Conservation (phyloP, 345 rosid genomes). For the Arabidopsis suecica region DNA sequence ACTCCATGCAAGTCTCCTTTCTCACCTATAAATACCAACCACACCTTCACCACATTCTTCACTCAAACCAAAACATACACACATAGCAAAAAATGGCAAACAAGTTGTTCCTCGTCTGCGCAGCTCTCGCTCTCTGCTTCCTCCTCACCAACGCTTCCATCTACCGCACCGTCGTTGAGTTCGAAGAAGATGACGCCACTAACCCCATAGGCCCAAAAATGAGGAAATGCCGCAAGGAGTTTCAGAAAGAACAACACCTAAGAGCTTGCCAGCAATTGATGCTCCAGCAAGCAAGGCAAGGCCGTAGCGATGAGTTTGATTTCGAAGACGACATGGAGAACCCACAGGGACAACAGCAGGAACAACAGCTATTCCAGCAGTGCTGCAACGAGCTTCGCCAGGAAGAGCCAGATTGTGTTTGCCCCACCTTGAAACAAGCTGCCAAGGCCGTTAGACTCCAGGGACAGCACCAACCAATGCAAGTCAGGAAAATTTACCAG, state of each 20-base stretch:
- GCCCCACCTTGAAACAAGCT: conserved; percentile 15
- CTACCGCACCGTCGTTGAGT: conserved; percentile 32
- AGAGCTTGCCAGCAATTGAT: conserved; percentile 11
- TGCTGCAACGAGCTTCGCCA: conserved; percentile 32
- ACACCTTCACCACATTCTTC: neutral
- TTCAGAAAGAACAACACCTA: conserved; percentile 15
- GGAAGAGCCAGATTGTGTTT: neutral
- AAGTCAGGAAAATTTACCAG: neutral
- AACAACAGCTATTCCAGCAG: neutral
- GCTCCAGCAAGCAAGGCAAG: neutral
- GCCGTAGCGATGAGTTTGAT: conserved; percentile 13
- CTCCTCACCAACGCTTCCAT: conserved; percentile 37
- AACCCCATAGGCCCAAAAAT: conserved; percentile 2
- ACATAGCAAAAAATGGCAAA: conserved; percentile 19
- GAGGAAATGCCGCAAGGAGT: conserved; percentile 4
- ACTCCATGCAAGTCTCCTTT: conserved; percentile 15
- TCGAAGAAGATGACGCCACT: conserved; percentile 20
- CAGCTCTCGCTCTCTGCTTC: conserved; percentile 29
- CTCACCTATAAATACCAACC: neutral
- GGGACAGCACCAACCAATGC: neutral
- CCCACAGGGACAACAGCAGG: neutral
- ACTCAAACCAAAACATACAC: neutral
- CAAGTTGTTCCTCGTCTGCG: conserved; percentile 20
- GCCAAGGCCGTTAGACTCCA: neutral
- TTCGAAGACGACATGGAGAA: conserved; percentile 20